A percentile compares a stretch with the other conserved stretches of the same genome.
Evolutionary conservation across 257 asterid genomes (phyloP).

Genomic region (Gardenia jasminoides): DNA sequence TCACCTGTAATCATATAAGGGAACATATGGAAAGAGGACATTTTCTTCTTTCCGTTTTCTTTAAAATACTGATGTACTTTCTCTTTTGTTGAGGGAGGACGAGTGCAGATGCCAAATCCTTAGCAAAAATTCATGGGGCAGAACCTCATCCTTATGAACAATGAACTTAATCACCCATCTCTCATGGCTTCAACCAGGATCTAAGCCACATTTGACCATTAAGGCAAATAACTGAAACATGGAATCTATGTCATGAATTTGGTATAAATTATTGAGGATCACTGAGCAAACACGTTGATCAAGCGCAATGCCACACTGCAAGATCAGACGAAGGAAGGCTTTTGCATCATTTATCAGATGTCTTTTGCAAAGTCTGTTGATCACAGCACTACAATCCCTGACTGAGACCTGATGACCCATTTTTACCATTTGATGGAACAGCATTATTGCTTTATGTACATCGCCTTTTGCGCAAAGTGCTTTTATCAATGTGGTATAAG

Average conservation of each 20-base stretch:
- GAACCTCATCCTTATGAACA: slow-evolving; percentile 2
- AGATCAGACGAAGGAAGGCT: slow-evolving; percentile 52
- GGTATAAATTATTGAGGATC: slow-evolving; percentile 37
- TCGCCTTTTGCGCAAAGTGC: slow-evolving; percentile 80
- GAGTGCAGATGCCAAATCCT: neutral
- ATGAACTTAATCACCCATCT: neutral
- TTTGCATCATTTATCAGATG: slow-evolving; percentile 41
- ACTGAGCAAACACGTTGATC: slow-evolving; percentile 46
- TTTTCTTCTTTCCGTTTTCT: neutral
- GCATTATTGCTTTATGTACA: slow-evolving; percentile 44
- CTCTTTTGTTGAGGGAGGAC: neutral
- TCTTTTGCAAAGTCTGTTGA: slow-evolving; percentile 78
- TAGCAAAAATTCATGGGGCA: neutral
- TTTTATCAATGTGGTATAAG: slow-evolving; percentile 67
- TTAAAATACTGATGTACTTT: neutral
- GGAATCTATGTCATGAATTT: slow-evolving; percentile 32
- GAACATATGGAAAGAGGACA: neutral
- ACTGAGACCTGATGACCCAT: slow-evolving; percentile 58
- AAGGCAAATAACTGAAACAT: slow-evolving; percentile 39
- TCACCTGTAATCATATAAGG: slow-evolving; percentile 1
- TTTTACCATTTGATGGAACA: slow-evolving; percentile 58
- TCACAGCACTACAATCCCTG: slow-evolving; percentile 72
- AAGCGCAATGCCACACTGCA: slow-evolving; percentile 44
- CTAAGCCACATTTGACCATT: slow-evolving; percentile 58
- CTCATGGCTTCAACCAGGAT: slow-evolving; percentile 35